A percentile compares a stretch with the other conserved stretches of the same genome.
Evolutionary conservation across 2,329 filamentous ascomycete species (phyloP).

Genomic region (Chaetomium globosum): DNA sequence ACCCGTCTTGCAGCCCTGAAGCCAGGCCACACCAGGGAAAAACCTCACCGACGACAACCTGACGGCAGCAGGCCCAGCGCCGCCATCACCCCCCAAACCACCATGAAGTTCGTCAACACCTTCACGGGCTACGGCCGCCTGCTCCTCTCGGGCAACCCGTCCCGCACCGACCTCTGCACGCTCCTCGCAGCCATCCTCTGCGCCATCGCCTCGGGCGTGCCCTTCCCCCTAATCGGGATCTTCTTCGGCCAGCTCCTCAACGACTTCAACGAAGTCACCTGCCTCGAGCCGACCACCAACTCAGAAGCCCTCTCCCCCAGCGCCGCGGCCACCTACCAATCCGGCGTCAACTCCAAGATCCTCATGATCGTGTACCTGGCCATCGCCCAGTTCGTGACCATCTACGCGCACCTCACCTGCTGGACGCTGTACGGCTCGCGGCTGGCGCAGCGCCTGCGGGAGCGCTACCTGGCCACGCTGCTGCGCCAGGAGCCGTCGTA

Average conservation of each 20-base stretch:
- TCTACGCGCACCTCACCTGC: constrained; percentile 65
- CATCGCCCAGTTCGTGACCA: constrained; percentile 63
- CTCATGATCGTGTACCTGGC: constrained; percentile 65
- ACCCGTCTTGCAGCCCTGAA: neutral
- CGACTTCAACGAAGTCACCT: constrained; percentile 53
- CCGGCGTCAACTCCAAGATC: constrained; percentile 45
- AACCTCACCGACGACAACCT: neutral
- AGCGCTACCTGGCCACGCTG: constrained; percentile 61
- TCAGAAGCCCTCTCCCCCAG: constrained; percentile 4
- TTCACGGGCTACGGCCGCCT: constrained; percentile 32
- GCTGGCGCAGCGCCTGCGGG: constrained; percentile 64
- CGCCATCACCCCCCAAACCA: neutral
- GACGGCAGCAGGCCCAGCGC: neutral
- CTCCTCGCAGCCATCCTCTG: constrained; percentile 29
- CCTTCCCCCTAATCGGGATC: constrained; percentile 58
- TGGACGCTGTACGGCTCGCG: constrained; percentile 68
- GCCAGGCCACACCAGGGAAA: neutral
- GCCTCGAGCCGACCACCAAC: constrained; percentile 37
- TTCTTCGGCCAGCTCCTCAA: constrained; percentile 58
- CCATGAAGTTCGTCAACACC: constrained; percentile 32
- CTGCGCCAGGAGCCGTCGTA: constrained; percentile 65
- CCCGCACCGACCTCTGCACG: constrained; percentile 28
- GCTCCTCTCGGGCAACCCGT: constrained; percentile 32
- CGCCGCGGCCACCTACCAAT: constrained; percentile 24
- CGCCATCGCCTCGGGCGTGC: constrained; percentile 45